These are phyloP conservation scores for Dendrobium officinale DNA, from an alignment of 106 monocot genomes.

Conservation along the genomic window DNA sequence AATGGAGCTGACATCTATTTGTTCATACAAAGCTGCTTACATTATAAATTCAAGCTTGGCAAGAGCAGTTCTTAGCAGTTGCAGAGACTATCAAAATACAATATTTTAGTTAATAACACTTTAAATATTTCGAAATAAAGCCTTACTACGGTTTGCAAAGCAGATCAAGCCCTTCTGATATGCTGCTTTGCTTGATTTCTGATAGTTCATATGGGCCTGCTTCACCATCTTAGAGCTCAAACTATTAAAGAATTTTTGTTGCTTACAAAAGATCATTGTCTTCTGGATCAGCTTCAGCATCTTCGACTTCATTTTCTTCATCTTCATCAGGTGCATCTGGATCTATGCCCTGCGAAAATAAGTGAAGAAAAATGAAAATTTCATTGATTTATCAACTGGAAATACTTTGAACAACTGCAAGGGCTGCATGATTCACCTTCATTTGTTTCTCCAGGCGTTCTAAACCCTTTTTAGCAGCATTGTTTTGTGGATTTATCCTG, in stretches of 20 bases:
- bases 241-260: not conserved
- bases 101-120: no score
- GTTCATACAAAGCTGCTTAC: no score
- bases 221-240: no score
- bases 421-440: conserved; percentile 48
- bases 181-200: no score
- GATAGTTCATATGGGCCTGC: no score
- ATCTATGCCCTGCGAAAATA: conserved; percentile 71
- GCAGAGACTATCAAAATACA: no score
- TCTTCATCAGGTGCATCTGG: conserved; percentile 97
- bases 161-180: no score
- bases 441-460: conserved; percentile 96
- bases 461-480: conserved; percentile 88
- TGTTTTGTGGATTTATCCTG: conserved; percentile 96
- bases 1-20: no score
- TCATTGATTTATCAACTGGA: not conserved
- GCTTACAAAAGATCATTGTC: conserved; percentile 69
- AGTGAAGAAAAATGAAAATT: not conserved
- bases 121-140: no score
- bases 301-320: conserved; percentile 92
- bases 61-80: no score
- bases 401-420: not conserved
- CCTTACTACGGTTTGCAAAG: no score
- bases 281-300: conserved; percentile 87
- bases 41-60: no score